phyloP scores from a whole-genome alignment of 192 early-diverging fungal genomes.

The Spizellomyces punctatus region DNA sequence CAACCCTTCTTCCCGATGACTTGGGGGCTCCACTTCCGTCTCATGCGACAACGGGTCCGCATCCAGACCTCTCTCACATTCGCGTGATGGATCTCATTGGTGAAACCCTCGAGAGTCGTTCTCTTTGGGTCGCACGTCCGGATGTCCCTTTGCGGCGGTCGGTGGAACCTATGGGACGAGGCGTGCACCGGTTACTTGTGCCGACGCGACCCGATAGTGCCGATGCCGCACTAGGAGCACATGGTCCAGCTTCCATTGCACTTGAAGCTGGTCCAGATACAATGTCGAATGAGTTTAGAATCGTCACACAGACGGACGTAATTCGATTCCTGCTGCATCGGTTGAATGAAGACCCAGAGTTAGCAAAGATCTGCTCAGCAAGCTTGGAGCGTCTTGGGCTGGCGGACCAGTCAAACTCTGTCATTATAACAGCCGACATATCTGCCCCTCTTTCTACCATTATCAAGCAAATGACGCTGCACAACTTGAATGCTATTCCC shows the following conservation, averaged over 20 bases:
- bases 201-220: slow-evolving; percentile 31
- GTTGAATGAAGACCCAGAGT: slow-evolving; percentile 1
- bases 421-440: slow-evolving; percentile 1
- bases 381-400: slow-evolving; percentile 2
- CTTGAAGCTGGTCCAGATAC: not conserved
- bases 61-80: not conserved
- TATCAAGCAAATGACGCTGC: slow-evolving; percentile 13
- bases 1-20: slow-evolving; percentile 4
- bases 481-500: slow-evolving; percentile 26
- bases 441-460: slow-evolving; percentile 9
- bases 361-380: not conserved
- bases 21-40: not conserved
- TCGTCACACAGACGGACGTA: slow-evolving; percentile 12
- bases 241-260: not conserved
- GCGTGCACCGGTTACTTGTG: slow-evolving; percentile 36
- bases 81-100: slow-evolving; percentile 26
- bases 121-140: slow-evolving; percentile 31
- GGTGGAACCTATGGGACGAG: slow-evolving; percentile 28
- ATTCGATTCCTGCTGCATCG: slow-evolving; percentile 11
- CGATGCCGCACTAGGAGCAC: slow-evolving; percentile 1
- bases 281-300: slow-evolving; percentile 3
- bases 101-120: slow-evolving; percentile 14
- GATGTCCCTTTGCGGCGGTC: slow-evolving; percentile 13
- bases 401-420: not conserved
- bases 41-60: slow-evolving; percentile 10